Percentiles rank a stretch among this genome's conserved stretches.
Conservation (phyloP, 2,329 filamentous ascomycete species). For the Aspergillus pseudoterreus region DNA sequence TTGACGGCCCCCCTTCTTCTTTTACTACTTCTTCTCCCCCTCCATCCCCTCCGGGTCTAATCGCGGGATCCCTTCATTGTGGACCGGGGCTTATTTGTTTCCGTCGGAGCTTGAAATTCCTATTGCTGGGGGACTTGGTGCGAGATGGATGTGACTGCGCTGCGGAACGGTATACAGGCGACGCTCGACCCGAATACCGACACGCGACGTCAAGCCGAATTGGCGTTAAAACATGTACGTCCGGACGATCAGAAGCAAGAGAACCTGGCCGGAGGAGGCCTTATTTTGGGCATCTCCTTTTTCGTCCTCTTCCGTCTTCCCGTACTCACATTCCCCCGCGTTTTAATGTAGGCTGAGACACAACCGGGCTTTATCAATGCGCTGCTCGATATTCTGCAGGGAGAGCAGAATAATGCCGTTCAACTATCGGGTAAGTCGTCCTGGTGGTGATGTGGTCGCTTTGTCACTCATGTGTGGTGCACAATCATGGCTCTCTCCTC, state of each 20-base stretch:
- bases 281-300: neutral
- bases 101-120: slow-evolving; percentile 22
- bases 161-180: slow-evolving; percentile 61
- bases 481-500: slow-evolving; percentile 9
- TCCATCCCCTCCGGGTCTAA: slow-evolving; percentile 19
- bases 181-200: slow-evolving; percentile 62
- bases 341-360: slow-evolving; percentile 69
- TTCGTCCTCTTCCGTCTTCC: neutral
- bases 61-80: slow-evolving; percentile 16
- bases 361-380: slow-evolving; percentile 86
- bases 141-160: slow-evolving; percentile 58
- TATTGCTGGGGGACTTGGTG: slow-evolving; percentile 33
- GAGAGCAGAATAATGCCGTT: slow-evolving; percentile 79
- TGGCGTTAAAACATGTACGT: slow-evolving; percentile 62
- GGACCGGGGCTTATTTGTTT: slow-evolving; percentile 19
- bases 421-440: slow-evolving; percentile 75
- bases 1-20: slow-evolving; percentile 1
- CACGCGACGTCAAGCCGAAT: slow-evolving; percentile 59
- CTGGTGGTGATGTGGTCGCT: slow-evolving; percentile 12
- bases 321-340: slow-evolving; percentile 4
- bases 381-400: slow-evolving; percentile 83
- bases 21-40: slow-evolving; percentile 3
- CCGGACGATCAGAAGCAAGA: slow-evolving; percentile 1
- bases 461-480: neutral
- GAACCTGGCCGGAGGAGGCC: slow-evolving; percentile 9